Percentiles rank a stretch among this genome's conserved stretches.
Conservation (phyloP, 495 filamentous ascomycete genomes). For the Aspergillus nidulans region DNA sequence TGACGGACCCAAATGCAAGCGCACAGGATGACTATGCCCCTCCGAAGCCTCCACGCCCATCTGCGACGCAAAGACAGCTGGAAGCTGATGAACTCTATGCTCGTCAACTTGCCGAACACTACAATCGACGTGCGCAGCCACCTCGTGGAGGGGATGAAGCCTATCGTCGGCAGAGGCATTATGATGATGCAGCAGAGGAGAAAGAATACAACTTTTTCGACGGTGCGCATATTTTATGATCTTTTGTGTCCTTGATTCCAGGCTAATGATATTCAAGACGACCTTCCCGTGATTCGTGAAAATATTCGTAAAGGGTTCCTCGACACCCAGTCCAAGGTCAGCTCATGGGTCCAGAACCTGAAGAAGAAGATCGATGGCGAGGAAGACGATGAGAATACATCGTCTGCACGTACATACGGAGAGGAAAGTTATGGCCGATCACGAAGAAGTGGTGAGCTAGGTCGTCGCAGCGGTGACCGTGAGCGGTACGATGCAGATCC, state of each 20-base stretch:
- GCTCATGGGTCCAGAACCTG: conserved; percentile 82
- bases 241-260: conserved; percentile 5
- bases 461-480: conserved; percentile 72
- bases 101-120: conserved; percentile 88
- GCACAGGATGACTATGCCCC: conserved; percentile 58
- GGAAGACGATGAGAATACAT: conserved; percentile 52
- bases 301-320: conserved; percentile 93
- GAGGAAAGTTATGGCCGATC: conserved; percentile 32
- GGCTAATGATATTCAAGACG: conserved; percentile 50
- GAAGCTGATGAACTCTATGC: conserved; percentile 92
- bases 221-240: conserved; percentile 36
- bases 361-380: conserved; percentile 90
- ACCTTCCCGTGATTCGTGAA: conserved; percentile 87
- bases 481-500: conserved; percentile 96
- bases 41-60: conserved; percentile 67
- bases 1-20: conserved; percentile 83
- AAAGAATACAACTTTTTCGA: conserved; percentile 87
- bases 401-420: conserved; percentile 45
- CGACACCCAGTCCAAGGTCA: conserved; percentile 90
- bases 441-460: conserved; percentile 53
- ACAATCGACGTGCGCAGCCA: conserved; percentile 50
- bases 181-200: conserved; percentile 48
- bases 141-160: conserved; percentile 43
- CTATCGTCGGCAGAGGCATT: conserved; percentile 27
- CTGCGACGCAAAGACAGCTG: conserved; percentile 69